These are phyloP conservation scores for Vaccinium corymbosum DNA, from an alignment of 148 eudicot species.

Conservation along the genomic window DNA sequence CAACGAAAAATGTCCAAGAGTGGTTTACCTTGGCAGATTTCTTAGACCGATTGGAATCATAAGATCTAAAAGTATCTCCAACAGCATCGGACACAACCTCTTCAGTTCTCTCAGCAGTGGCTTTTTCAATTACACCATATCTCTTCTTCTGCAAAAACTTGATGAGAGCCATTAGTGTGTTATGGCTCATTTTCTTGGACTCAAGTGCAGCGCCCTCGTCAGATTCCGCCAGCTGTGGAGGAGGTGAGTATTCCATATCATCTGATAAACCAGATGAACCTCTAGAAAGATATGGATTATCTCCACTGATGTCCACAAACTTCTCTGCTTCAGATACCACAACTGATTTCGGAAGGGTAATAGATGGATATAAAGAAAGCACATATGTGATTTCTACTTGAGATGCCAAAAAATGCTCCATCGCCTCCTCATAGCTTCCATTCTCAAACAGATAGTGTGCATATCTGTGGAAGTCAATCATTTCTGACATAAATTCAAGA, in stretches of 20 bases:
- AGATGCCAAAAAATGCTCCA: conserved; percentile 94
- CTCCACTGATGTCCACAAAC: conserved; percentile 64
- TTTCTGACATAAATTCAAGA: neutral
- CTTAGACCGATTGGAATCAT: conserved; percentile 51
- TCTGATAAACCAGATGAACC: conserved; percentile 79
- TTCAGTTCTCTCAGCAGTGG: conserved; percentile 94
- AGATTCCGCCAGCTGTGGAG: conserved; percentile 36
- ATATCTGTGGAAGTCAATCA: conserved; percentile 51
- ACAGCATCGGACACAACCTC: conserved; percentile 93
- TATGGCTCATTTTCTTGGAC: conserved; percentile 88
- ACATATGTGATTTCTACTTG: conserved; percentile 92
- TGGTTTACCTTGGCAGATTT: conserved; percentile 66
- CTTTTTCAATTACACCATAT: conserved; percentile 69
- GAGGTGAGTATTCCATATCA: conserved; percentile 70
- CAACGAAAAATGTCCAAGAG: conserved; percentile 8
- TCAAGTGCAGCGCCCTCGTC: conserved; percentile 69
- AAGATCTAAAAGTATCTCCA: conserved; percentile 57
- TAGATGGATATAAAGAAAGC: conserved; percentile 84
- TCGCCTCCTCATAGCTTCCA: conserved; percentile 95
- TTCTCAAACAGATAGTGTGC: conserved; percentile 93
- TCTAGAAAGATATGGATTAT: conserved; percentile 64
- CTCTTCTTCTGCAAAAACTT: conserved; percentile 94
- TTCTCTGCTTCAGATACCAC: conserved; percentile 66
- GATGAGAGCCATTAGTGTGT: conserved; percentile 86
- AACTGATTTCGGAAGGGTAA: conserved; percentile 72